phyloP scores from a whole-genome alignment of 371 early-diverging fungal species.

The Rhizopus microsporus region DNA sequence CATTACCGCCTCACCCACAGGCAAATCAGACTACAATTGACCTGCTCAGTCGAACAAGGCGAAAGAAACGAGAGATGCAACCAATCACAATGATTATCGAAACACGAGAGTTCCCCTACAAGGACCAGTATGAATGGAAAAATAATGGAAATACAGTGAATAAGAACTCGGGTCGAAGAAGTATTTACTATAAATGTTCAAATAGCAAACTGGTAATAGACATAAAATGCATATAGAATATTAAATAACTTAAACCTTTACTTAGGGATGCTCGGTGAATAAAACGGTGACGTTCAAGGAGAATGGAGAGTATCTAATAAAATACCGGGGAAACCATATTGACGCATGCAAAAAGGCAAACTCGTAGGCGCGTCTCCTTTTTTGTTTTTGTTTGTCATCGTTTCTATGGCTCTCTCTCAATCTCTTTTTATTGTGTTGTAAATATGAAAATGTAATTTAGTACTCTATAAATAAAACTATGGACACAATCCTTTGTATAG shows the following conservation, averaged over 20 bases:
- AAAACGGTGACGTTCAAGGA: constrained; percentile 54
- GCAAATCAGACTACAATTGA: not conserved
- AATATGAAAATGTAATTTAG: too few relatives aligned
- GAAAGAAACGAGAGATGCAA: constrained; percentile 55
- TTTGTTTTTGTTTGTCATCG: too few relatives aligned
- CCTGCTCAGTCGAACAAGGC: constrained; percentile 25
- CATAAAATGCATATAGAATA: not conserved
- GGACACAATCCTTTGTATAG: too few relatives aligned
- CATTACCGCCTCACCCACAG: not conserved
- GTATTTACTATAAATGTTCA: constrained; percentile 54
- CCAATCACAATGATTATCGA: constrained; percentile 55
- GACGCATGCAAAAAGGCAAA: constrained; percentile 5
- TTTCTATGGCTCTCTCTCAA: too few relatives aligned
- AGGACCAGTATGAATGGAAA: constrained; percentile 53
- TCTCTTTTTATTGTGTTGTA: too few relatives aligned
- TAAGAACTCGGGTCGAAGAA: constrained; percentile 51
- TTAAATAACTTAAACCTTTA: constrained; percentile 1
- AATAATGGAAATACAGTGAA: constrained; percentile 59
- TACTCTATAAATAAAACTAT: too few relatives aligned
- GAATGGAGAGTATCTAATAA: constrained; percentile 47
- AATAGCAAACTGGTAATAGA: constrained; percentile 28
- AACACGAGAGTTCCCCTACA: constrained; percentile 44
- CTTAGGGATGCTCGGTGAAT: constrained; percentile 40
- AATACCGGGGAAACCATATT: constrained; percentile 51
- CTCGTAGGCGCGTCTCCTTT: too few relatives aligned